Percentiles rank a stretch among this genome's conserved stretches.
phyloP scores from a whole-genome alignment of 164 flowering plant genomes.

The Macadamia integrifolia region DNA sequence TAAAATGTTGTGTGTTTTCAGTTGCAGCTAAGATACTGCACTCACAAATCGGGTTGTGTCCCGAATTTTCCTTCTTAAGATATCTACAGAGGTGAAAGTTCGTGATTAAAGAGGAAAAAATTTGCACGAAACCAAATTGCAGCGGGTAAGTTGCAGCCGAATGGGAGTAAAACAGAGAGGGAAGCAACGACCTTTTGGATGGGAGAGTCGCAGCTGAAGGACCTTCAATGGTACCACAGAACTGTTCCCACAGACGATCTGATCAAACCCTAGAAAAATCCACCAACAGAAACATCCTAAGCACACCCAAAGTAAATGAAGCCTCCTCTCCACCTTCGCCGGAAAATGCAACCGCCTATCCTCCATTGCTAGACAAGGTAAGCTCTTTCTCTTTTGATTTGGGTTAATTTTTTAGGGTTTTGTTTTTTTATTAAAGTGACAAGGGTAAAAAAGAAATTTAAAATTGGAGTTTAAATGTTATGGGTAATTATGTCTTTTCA shows the following conservation, averaged over 20 bases:
- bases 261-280: constrained; percentile 34
- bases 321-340: no score
- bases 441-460: neutral
- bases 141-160: no score
- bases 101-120: neutral
- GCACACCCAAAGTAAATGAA: neutral
- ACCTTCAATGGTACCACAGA: constrained; percentile 6
- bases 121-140: no score
- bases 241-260: constrained; percentile 28
- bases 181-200: no score
- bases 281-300: constrained; percentile 17
- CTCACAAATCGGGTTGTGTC: constrained; percentile 16
- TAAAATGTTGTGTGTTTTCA: no score
- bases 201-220: neutral
- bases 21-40: constrained; percentile 9
- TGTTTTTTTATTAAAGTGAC: no score
- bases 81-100: constrained; percentile 6
- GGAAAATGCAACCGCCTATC: no score
- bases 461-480: neutral
- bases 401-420: no score
- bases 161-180: no score
- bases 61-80: constrained; percentile 18
- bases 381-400: no score
- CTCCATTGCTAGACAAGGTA: no score
- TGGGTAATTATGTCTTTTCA: no score